These are phyloP conservation scores for Datisca glomerata DNA, from an alignment of 306 rosid species.

Conservation along the genomic window DNA sequence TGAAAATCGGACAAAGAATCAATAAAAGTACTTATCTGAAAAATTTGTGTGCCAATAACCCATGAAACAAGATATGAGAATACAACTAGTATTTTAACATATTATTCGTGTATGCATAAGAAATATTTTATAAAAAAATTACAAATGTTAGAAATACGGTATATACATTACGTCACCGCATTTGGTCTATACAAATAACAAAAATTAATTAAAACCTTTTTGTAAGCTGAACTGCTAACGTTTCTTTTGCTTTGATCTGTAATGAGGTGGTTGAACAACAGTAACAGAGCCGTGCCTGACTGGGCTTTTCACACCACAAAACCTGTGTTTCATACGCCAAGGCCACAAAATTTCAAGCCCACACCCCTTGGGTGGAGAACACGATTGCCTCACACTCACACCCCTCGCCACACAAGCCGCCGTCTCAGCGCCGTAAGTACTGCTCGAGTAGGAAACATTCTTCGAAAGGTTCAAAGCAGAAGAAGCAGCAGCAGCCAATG, in stretches of 20 bases:
- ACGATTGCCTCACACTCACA: slow-evolving; percentile 13
- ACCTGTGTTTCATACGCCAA: slow-evolving; percentile 56
- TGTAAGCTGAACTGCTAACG: no score
- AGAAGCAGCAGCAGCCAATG: slow-evolving; percentile 65
- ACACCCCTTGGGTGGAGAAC: slow-evolving; percentile 50
- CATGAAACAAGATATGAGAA: no score
- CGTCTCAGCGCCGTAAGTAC: slow-evolving; percentile 20
- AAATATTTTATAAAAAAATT: no score
- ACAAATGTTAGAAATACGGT: no score
- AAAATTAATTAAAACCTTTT: no score
- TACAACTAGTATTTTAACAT: no score
- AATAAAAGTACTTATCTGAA: no score
- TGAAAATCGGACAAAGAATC: no score
- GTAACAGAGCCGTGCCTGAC: slow-evolving; percentile 27
- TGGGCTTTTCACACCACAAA: slow-evolving; percentile 53
- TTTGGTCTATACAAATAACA: no score
- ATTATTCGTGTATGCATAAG: no score
- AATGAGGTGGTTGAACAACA: slow-evolving; percentile 19
- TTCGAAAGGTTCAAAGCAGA: slow-evolving; percentile 23
- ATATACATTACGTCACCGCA: no score
- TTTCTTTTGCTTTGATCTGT: slow-evolving; percentile 23
- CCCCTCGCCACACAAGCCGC: slow-evolving; percentile 3
- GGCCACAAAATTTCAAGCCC: slow-evolving; percentile 54
- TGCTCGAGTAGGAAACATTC: background rate
- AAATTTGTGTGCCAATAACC: no score